Evolutionary conservation across 352 stramenopile species (phyloP).

Genomic region (Globisporangium spinosum): DNA sequence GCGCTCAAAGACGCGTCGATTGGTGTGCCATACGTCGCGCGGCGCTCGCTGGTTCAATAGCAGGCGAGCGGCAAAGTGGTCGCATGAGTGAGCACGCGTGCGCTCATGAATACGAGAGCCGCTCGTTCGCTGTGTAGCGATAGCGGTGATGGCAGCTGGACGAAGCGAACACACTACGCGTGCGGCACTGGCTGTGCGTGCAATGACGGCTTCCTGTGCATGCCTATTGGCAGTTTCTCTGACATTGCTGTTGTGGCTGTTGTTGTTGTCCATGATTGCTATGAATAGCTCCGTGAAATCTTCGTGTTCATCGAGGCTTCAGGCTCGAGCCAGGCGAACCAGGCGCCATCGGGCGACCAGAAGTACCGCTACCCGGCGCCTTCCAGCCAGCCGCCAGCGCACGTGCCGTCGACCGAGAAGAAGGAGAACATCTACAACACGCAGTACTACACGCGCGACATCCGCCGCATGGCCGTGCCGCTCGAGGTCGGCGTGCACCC

Average conservation of each 20-base stretch:
- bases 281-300: constrained; percentile 65
- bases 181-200: background rate
- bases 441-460: constrained; percentile 88
- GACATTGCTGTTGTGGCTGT: background rate
- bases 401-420: constrained; percentile 64
- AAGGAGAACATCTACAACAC: constrained; percentile 87
- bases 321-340: constrained; percentile 64
- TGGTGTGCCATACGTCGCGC: background rate
- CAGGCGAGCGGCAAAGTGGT: background rate
- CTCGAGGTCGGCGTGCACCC: constrained; percentile 73
- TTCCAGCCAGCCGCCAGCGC: constrained; percentile 57
- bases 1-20: background rate
- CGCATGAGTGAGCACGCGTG: background rate
- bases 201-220: background rate
- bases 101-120: background rate
- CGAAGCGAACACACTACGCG: background rate
- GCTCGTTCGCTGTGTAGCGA: background rate
- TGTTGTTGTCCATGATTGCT: background rate
- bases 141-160: background rate
- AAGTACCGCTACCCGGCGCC: constrained; percentile 80
- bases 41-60: background rate
- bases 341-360: constrained; percentile 58
- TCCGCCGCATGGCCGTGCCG: constrained; percentile 62
- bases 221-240: background rate
- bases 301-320: constrained; percentile 81